Evolutionary conservation across 306 rosid species (phyloP).

Genomic region (Urtica urens): DNA sequence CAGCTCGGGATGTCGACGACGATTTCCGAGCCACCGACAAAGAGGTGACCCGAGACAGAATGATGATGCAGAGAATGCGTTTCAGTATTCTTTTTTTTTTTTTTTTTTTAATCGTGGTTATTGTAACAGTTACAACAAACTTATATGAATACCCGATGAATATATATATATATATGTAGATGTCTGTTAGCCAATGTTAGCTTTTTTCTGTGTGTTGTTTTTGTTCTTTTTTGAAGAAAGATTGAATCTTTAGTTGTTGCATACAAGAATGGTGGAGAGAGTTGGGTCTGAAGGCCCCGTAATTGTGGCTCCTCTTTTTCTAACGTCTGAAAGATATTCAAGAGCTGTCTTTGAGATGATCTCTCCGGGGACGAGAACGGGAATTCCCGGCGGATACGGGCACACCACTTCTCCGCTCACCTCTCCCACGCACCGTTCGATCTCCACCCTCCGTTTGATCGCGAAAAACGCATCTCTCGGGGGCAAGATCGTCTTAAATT

Average conservation of each 20-base stretch:
- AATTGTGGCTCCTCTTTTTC: conserved; percentile 42
- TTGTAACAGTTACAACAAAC: too few relatives aligned
- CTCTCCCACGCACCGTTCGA: conserved; percentile 48
- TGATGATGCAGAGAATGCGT: too few relatives aligned
- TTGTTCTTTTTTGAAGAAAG: too few relatives aligned
- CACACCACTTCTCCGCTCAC: conserved; percentile 74
- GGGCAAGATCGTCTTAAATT: conserved; percentile 33
- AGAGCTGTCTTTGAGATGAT: conserved; percentile 43
- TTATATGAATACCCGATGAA: too few relatives aligned
- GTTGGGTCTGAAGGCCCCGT: conserved; percentile 71
- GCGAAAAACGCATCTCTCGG: conserved; percentile 85
- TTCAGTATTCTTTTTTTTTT: too few relatives aligned
- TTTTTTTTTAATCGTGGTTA: too few relatives aligned
- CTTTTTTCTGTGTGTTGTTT: too few relatives aligned
- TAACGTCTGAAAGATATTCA: conserved; percentile 49
- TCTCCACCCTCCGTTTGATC: conserved; percentile 41
- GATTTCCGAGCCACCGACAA: conserved; percentile 33
- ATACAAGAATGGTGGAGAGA: conserved; percentile 53
- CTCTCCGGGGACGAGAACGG: conserved; percentile 73
- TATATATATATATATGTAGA: too few relatives aligned
- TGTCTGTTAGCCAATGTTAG: too few relatives aligned
- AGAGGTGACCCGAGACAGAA: conserved; percentile 64
- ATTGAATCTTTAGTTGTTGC: conserved; percentile 36
- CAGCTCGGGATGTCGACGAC: conserved; percentile 18
- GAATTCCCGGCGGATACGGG: conserved; percentile 85